Evolutionary conservation across 2,329 filamentous ascomycete species (phyloP), one percentile per base, ranked within the genome.

Genomic region (Trichoderma sp.): DNA sequence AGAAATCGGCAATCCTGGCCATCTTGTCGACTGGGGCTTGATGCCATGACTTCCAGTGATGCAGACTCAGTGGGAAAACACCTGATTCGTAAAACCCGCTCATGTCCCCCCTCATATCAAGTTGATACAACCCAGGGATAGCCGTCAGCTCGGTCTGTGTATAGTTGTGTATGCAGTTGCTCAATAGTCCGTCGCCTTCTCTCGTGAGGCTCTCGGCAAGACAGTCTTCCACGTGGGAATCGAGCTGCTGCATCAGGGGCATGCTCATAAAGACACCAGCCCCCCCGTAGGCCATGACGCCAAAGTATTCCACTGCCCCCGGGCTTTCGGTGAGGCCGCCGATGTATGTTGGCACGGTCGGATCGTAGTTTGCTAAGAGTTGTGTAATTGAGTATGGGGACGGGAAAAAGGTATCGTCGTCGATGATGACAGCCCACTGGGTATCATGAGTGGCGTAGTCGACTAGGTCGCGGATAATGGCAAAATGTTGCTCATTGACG

Each of bases 11-110:
- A 11, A 74, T 8, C 71, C 74, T 74, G 72, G 71, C 71, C 36
- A 75, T 75, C 53, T 73, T 74, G 51, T 74, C 75, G 21, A 76
- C 75, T 1, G 85, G 85, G 30, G 81, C 82, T 9, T 82, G 76
- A 79, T 89, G 88, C 87, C 88, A 90, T 14, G 84, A 87, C 77
- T 89, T 90, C 88, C 88, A 90, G 80, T 91, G 89, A 77, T 91
- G 89, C 7, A 91, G 80, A 64, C 85, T 89, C 14, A 90, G 79
- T 0, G 87, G 85, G n/a, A 82, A 80, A 28, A 84, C 79, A 1
- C 87, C 87, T 2, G 85, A 84, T 79, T 91, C 89, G 77, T 89
- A 91, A 76, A 90, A 89, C 0, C 89, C 89, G 2, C 86, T 85
- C 26, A 85, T 78, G 73, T 91, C 88, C 39, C 82, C 83, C 43